Base-by-base conservation (phyloP, 352 stramenopile species). In the Phytophthora tubulina region DNA sequence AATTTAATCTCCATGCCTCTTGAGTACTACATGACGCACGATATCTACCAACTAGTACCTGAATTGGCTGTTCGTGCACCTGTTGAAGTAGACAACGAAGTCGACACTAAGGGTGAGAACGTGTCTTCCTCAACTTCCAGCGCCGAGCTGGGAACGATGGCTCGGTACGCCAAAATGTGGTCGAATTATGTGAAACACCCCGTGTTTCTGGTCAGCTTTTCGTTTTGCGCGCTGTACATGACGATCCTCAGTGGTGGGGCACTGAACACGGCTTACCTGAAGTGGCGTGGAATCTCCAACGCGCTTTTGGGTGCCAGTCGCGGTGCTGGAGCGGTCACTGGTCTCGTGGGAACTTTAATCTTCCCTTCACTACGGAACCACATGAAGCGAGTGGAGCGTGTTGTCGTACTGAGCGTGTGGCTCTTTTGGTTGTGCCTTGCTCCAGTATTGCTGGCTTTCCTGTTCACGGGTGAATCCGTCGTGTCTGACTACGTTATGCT, bases 1-100 rank as follows among this genome's bases (percentile, higher is more conserved):
- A 96, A 96, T 53, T 44, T 94, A 6, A 76, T 95, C 14, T 93
- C 89, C 6, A 92, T 68, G 8, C 86, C 89, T 6, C 70, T 96
- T 4, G 89, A 96, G 59, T 92, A 92, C 67, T 81, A 69, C 42
- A 90, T 95, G 82, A 89, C 80, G 4, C 79, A 75, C 30, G 84
- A 93, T 33, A 82, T 92, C 17, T 94, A 94, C 66, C 69, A 78
- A 15, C 72, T 94, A 17, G 75, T 77, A 4, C 80, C 84, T 0
- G 69, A 80, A 35, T 65, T 94, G 13, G 72, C 75, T 2, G 56
- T 81, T 5, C 82, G 84, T 63, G 52, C 57, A 70, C 15, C 51
- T 5, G 67, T 78, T 41, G 57, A 78, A 2, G 65, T 76, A 1
- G 62, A 76, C 10, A 53, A 79, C 6, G 57, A 73, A 49, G 50